Conservation (phyloP, 2,329 filamentous ascomycete species). For the Cladosporium sp. region DNA sequence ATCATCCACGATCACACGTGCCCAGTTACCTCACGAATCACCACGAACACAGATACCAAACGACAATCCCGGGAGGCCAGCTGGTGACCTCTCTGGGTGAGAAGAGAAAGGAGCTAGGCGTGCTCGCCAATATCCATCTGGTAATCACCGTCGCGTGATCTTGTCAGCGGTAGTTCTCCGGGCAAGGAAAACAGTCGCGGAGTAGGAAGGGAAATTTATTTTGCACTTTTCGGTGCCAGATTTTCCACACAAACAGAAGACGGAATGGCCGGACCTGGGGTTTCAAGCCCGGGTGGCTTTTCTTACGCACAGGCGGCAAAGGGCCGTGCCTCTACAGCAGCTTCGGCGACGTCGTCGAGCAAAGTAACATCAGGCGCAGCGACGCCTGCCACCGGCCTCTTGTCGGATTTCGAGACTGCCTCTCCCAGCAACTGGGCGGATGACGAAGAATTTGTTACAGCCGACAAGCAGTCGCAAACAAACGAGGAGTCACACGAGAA, state of each 20-base stretch:
- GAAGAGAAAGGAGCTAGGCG: constrained; percentile 7
- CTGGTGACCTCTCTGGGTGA: constrained; percentile 6
- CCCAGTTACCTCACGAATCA: constrained; percentile 3
- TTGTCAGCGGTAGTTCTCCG: background rate
- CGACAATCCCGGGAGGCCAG: background rate
- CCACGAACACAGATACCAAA: background rate
- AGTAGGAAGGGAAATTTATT: background rate
- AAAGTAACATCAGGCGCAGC: constrained; percentile 42
- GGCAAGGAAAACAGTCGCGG: background rate
- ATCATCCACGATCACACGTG: background rate
- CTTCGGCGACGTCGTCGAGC: constrained; percentile 41
- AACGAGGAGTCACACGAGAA: constrained; percentile 19
- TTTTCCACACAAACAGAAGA: background rate
- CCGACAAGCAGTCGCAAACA: constrained; percentile 34
- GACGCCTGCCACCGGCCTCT: constrained; percentile 39
- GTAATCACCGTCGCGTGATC: background rate
- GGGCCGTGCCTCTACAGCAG: constrained; percentile 56
- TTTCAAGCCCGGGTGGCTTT: constrained; percentile 48
- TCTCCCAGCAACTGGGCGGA: constrained; percentile 43
- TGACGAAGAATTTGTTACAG: constrained; percentile 42
- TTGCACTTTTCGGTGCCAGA: background rate
- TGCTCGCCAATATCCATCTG: background rate
- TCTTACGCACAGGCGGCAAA: constrained; percentile 97
- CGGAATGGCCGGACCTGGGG: constrained; percentile 12
- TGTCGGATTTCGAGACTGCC: constrained; percentile 27